Evolutionary conservation across 2,329 filamentous ascomycete genomes (phyloP).

Genomic region (Neonectria coccinea): DNA sequence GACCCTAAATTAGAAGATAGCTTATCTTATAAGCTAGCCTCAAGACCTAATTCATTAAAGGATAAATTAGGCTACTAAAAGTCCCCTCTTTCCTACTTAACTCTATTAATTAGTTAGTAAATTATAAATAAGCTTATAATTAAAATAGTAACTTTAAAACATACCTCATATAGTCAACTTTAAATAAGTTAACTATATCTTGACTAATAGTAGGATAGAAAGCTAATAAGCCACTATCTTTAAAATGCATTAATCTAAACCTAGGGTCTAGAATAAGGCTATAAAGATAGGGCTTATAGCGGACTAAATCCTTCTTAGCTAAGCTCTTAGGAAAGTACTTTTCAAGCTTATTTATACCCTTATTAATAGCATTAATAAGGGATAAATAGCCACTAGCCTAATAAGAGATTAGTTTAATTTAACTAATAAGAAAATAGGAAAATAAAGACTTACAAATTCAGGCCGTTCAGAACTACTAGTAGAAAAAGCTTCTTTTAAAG

Average conservation of each 20-base stretch:
- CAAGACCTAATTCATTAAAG: neutral
- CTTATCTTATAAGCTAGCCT: neutral
- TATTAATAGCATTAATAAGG: conserved; percentile 4
- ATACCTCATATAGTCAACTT: neutral
- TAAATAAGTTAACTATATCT: neutral
- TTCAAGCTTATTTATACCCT: neutral
- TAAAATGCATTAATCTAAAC: neutral
- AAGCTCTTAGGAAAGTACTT: neutral
- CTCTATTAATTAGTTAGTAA: conserved; percentile 1
- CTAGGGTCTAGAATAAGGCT: neutral
- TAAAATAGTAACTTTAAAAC: neutral
- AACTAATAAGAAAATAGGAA: neutral
- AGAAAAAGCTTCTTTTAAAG: neutral
- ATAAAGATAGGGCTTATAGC: neutral
- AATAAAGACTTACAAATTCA: neutral
- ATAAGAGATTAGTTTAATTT: conserved; percentile 6
- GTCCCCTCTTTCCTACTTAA: neutral
- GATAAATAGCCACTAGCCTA: neutral
- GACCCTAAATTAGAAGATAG: neutral
- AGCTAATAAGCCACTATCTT: neutral
- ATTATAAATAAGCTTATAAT: neutral
- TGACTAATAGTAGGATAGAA: neutral
- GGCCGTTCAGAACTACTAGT: neutral
- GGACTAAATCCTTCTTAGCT: neutral
- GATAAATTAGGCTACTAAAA: neutral